A percentile compares a stretch with the other conserved stretches of the same genome.
These are phyloP conservation scores for Erigeron canadensis DNA, from an alignment of 129 eudicot genomes.

Conservation along the genomic window DNA sequence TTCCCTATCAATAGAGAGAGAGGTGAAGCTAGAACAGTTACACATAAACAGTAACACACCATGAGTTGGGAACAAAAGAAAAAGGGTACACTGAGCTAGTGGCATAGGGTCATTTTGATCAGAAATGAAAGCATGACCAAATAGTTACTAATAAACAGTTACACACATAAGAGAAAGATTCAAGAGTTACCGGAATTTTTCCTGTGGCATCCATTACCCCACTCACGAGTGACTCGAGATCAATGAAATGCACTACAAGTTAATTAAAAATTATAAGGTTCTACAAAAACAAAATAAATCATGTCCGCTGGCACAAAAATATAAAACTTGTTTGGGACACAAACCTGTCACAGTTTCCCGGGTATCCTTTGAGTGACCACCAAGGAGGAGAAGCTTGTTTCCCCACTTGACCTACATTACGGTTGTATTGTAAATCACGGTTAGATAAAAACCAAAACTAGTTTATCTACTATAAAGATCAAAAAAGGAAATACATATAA, in stretches of 20 bases:
- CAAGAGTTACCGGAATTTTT: slow-evolving; percentile 66
- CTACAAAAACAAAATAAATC: slow-evolving; percentile 8
- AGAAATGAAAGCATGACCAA: not conserved
- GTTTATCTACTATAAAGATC: not conserved
- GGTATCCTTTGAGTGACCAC: slow-evolving; percentile 67
- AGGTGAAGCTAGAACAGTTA: not conserved
- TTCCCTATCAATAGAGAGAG: not conserved
- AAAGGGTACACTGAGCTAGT: not conserved
- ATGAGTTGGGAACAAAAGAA: not conserved
- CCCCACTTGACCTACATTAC: slow-evolving; percentile 75
- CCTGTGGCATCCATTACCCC: slow-evolving; percentile 81
- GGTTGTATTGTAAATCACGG: slow-evolving; percentile 14
- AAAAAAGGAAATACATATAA: slow-evolving; percentile 7
- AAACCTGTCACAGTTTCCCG: slow-evolving; percentile 65
- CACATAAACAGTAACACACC: too few species aligned
- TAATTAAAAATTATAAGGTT: slow-evolving; percentile 24
- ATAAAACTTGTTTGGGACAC: slow-evolving; percentile 12
- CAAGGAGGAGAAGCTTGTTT: slow-evolving; percentile 56
- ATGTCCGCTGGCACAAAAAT: slow-evolving; percentile 17
- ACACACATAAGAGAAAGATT: slow-evolving; percentile 19
- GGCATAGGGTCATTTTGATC: not conserved
- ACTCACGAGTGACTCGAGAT: slow-evolving; percentile 60
- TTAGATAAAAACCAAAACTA: slow-evolving; percentile 19
- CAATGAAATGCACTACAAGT: slow-evolving; percentile 71
- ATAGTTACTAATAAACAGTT: not conserved